A percentile compares a stretch with the other conserved stretches of the same genome.
Evolutionary conservation across 108 stramenopile genomes (phyloP).

Genomic region (Nitzschia sp.): DNA sequence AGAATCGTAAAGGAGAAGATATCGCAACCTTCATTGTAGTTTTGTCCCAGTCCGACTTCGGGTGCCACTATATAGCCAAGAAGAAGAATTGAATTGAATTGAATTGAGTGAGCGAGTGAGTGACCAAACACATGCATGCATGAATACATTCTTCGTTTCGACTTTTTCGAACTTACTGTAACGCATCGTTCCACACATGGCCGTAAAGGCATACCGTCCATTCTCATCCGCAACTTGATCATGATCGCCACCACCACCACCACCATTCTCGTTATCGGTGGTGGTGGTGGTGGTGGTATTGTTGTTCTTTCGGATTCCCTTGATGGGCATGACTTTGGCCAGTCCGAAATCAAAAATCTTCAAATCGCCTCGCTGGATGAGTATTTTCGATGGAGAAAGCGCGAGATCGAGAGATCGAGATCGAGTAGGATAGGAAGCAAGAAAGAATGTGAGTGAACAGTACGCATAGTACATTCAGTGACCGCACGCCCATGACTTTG

Average conservation of each 20-base stretch:
- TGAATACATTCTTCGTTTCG: neutral
- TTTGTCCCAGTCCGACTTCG: slow-evolving; percentile 1
- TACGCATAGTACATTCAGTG: neutral
- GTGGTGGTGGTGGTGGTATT: too few species aligned
- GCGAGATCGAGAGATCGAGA: neutral
- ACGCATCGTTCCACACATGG: slow-evolving; percentile 40
- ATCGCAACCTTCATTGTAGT: slow-evolving; percentile 71
- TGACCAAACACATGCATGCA: neutral
- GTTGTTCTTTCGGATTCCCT: too few species aligned
- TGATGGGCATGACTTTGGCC: slow-evolving; percentile 11
- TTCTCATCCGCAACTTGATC: slow-evolving; percentile 9
- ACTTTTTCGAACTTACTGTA: slow-evolving; percentile 19
- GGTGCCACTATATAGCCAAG: slow-evolving; percentile 43
- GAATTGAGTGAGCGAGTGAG: neutral
- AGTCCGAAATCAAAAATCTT: slow-evolving; percentile 38
- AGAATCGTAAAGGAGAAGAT: slow-evolving; percentile 77
- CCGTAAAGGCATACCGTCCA: slow-evolving; percentile 37
- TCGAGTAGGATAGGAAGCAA: neutral
- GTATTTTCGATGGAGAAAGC: too few species aligned
- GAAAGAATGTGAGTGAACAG: neutral
- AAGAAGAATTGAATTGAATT: neutral
- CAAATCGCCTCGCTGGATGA: slow-evolving; percentile 17
- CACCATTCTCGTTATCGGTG: too few species aligned
- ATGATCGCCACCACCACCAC: too few species aligned
- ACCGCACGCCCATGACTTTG: neutral